Evolutionary conservation across 2,329 filamentous ascomycete species (phyloP).

Genomic region (Xylariales sp.): DNA sequence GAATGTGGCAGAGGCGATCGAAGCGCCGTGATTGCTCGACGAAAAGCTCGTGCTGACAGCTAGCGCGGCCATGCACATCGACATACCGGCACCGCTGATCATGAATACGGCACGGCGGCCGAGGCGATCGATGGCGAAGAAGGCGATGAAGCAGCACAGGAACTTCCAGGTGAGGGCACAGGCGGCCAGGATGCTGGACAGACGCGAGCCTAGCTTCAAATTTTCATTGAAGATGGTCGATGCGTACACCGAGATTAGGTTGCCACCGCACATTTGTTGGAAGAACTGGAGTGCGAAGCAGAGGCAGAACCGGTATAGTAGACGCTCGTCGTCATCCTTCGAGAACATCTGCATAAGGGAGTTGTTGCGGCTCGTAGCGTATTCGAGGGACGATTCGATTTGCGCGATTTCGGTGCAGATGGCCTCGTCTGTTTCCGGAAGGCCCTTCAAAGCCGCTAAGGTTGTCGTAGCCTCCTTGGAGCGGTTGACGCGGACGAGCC

Average conservation of each 20-base stretch:
- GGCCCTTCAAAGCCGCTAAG: conserved; percentile 20
- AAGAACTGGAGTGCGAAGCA: conserved; percentile 45
- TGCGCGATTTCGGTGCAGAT: conserved; percentile 36
- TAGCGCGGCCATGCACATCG: conserved; percentile 48
- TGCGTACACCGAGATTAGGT: conserved; percentile 43
- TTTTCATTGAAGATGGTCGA: conserved; percentile 35
- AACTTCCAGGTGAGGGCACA: conserved; percentile 43
- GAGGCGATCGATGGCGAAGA: conserved; percentile 45
- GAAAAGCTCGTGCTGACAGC: conserved; percentile 47
- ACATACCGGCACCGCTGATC: conserved; percentile 47
- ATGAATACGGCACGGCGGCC: conserved; percentile 48
- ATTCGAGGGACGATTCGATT: conserved; percentile 44
- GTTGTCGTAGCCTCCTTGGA: conserved; percentile 23
- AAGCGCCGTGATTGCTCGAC: conserved; percentile 36
- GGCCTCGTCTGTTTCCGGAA: conserved; percentile 14
- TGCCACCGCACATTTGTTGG: conserved; percentile 45
- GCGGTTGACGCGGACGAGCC: conserved; percentile 25
- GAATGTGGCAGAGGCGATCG: conserved; percentile 49
- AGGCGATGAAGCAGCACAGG: conserved; percentile 43
- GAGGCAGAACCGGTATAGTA: conserved; percentile 45
- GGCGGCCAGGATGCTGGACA: conserved; percentile 36
- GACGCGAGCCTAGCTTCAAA: conserved; percentile 30
- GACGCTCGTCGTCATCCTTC: conserved; percentile 41
- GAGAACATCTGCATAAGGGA: conserved; percentile 38
- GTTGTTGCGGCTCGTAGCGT: conserved; percentile 28